Percentiles rank a stretch among this genome's conserved stretches.
These are phyloP conservation scores for Irpex sp. DNA, from an alignment of 1,284 basidiomycete genomes.

Conservation along the genomic window DNA sequence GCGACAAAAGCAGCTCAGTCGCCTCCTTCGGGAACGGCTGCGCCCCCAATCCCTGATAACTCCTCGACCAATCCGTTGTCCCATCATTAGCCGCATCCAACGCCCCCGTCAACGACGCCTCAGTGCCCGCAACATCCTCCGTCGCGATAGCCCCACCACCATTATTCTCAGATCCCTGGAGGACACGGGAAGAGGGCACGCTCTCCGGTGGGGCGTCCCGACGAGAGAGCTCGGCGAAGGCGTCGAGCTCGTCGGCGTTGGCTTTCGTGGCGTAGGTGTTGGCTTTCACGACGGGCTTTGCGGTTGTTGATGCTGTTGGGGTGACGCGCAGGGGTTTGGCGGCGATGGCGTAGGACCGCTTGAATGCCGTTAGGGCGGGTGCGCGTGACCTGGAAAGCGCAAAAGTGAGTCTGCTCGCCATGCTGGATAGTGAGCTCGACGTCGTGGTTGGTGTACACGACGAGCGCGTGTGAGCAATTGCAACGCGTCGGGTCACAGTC, in stretches of 20 bases:
- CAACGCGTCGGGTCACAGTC: too few relatives aligned
- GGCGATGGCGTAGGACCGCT: background rate
- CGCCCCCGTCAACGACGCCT: slow-evolving; percentile 2
- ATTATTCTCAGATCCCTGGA: background rate
- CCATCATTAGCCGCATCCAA: background rate
- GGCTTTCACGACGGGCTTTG: slow-evolving; percentile 2
- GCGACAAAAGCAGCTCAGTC: slow-evolving; percentile 71
- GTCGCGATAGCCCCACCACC: background rate
- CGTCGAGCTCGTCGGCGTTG: slow-evolving; percentile 3
- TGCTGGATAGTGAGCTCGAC: background rate
- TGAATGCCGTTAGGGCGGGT: background rate
- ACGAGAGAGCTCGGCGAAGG: slow-evolving; percentile 1
- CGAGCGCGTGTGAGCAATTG: background rate
- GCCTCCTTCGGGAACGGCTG: slow-evolving; percentile 80
- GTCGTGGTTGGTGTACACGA: background rate
- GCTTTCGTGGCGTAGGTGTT: slow-evolving; percentile 10
- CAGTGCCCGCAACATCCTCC: background rate
- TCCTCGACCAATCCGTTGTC: slow-evolving; percentile 78
- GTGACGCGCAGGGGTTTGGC: background rate
- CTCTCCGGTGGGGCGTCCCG: background rate
- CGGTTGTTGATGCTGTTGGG: background rate
- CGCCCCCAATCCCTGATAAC: slow-evolving; percentile 79
- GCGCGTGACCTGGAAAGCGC: background rate
- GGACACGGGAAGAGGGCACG: background rate
- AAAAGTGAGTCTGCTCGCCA: background rate